Conservation (phyloP, 2,329 filamentous ascomycete genomes). For the Hortaea werneckii region DNA sequence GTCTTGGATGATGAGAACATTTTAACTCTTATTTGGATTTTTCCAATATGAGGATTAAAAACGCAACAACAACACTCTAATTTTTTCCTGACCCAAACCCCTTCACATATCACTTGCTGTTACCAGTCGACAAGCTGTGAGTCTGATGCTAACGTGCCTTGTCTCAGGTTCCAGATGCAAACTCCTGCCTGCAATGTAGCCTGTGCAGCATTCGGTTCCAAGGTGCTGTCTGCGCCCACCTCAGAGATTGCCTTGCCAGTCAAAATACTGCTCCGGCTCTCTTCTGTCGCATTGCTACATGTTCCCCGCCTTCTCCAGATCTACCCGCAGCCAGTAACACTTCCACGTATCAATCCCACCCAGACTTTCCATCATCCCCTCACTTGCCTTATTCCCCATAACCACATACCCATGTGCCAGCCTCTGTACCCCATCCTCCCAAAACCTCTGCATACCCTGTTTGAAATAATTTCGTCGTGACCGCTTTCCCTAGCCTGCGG, state of each 20-base stretch:
- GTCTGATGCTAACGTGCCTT: no score
- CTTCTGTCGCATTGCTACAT: no score
- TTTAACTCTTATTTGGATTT: slow-evolving; percentile 4
- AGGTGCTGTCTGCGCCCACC: no score
- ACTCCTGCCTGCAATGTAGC: no score
- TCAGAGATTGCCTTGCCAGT: no score
- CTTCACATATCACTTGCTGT: slow-evolving; percentile 43
- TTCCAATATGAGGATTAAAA: background rate
- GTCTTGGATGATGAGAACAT: slow-evolving; percentile 2
- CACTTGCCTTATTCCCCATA: slow-evolving; percentile 49
- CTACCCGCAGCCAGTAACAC: slow-evolving; percentile 25
- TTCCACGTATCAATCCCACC: slow-evolving; percentile 48
- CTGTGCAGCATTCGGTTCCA: no score
- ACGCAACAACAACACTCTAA: slow-evolving; percentile 7
- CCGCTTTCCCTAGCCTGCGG: slow-evolving; percentile 51
- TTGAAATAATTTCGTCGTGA: slow-evolving; percentile 49
- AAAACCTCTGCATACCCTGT: slow-evolving; percentile 36
- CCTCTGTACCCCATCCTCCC: slow-evolving; percentile 31
- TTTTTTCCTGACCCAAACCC: slow-evolving; percentile 5
- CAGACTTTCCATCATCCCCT: slow-evolving; percentile 51
- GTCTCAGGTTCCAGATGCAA: no score
- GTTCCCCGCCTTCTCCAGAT: slow-evolving; percentile 21
- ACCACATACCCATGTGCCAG: slow-evolving; percentile 56
- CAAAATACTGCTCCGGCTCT: no score
- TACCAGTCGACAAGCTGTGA: no score